Conservation (phyloP, 441 rosid genomes). For the Adansonia rubrostipa region DNA sequence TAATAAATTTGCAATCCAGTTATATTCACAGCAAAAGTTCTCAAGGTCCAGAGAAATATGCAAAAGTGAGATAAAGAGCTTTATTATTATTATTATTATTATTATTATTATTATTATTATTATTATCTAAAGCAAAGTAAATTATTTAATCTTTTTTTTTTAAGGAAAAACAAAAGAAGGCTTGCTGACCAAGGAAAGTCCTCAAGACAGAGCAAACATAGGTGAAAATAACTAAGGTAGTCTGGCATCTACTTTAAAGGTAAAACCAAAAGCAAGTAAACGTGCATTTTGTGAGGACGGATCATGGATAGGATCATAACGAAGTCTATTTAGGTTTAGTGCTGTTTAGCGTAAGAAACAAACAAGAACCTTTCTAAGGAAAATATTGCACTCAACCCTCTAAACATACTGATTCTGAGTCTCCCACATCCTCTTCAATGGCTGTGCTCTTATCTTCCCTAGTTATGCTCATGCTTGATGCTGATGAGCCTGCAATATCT, state of each 20-base stretch:
- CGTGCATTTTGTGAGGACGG: neutral
- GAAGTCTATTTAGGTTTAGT: neutral
- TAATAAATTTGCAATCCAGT: too few species aligned
- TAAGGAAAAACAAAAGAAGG: too few species aligned
- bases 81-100: too few species aligned
- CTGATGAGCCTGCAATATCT: slow-evolving; percentile 31
- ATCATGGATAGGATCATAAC: neutral
- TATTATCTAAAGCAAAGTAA: too few species aligned
- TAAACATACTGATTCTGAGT: slow-evolving; percentile 47
- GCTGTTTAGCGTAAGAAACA: neutral
- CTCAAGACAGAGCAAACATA: too few species aligned
- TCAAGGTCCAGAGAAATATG: too few species aligned
- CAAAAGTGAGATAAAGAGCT: too few species aligned
- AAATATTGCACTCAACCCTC: slow-evolving; percentile 16
- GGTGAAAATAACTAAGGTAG: too few species aligned
- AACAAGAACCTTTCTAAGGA: neutral
- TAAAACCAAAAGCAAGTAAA: neutral
- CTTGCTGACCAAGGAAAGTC: too few species aligned
- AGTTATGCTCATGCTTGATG: slow-evolving; percentile 42
- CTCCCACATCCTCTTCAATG: slow-evolving; percentile 40
- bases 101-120: too few species aligned
- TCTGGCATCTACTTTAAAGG: neutral
- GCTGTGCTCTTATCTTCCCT: slow-evolving; percentile 37
- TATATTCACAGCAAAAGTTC: too few species aligned
- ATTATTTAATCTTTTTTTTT: too few species aligned